Conservation (phyloP, 2,329 filamentous ascomycete genomes). For the Pestalotiopsis sp. region DNA sequence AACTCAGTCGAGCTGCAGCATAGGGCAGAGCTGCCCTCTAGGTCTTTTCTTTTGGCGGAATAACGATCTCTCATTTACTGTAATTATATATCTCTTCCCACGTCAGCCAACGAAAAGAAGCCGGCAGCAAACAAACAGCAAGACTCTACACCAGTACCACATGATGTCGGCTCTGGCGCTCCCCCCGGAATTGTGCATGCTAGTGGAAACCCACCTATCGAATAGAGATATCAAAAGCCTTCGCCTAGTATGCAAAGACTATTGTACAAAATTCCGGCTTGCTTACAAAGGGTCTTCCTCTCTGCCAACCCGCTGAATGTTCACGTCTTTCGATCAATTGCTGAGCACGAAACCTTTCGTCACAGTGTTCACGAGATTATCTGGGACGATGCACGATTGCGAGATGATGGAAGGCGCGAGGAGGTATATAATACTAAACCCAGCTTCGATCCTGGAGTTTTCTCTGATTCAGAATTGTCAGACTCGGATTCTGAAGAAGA, state of each 20-base stretch:
- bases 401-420: neutral
- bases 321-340: conserved; percentile 34
- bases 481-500: neutral
- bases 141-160: neutral
- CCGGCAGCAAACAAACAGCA: too few species aligned
- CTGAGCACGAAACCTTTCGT: conserved; percentile 35
- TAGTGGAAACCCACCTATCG: conserved; percentile 12
- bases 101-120: too few species aligned
- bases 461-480: too few species aligned
- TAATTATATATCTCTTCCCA: too few species aligned
- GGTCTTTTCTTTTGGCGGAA: too few species aligned
- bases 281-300: conserved; percentile 39
- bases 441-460: too few species aligned
- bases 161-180: neutral
- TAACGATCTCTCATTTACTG: too few species aligned
- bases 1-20: too few species aligned
- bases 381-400: conserved; percentile 35
- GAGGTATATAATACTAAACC: neutral
- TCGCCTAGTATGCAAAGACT: conserved; percentile 22
- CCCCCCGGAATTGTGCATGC: neutral
- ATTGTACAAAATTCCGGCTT: conserved; percentile 19
- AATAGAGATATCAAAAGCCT: conserved; percentile 30
- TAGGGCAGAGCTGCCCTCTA: too few species aligned
- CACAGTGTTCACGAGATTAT: conserved; percentile 37
- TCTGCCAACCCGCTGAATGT: conserved; percentile 41